Evolutionary conservation across 2,329 filamentous ascomycete species (phyloP), one percentile per base, ranked within the genome.

Genomic region (Penicillium sp.): DNA sequence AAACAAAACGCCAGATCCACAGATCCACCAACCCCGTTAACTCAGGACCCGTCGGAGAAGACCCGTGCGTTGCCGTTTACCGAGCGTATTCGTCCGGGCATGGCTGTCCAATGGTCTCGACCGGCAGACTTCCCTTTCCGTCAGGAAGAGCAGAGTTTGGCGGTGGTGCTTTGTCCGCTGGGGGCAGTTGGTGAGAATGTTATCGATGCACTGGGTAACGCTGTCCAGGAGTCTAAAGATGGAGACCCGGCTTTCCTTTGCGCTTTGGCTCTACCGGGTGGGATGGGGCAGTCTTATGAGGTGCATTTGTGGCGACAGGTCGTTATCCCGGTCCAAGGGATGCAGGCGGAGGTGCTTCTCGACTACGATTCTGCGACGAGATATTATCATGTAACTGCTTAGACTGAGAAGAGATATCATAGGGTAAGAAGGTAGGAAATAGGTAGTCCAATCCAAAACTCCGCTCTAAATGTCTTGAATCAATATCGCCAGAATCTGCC

Each of bases 331-430:
- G 59, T 71, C 5, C 64, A 69, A 0, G 45, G 61, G 55, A 79
- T 80, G 75, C 67, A 73, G 33, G 61, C 54, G 0, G 77, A 80
- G 63, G 71, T 79, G 3, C 53, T 77, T 26, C 55, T 79, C 9
- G 75, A 79, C 59, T 80, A 78, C 57, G 77, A 80, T 60, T 51
- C 64, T 2, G 71, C 60, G 7, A 76, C 77, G n/a, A 65, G 78
- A 50, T 79, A 77, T 48, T 79, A 77, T 58, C 75, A 78, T 23
- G 18, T 21, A 13, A 29, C 33, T 2, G 52, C 37, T 10, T 48
- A 48, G 28, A 19, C 31, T 21, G 14, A 19, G 28, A 28, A 14
- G 1, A 11, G 18, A 8, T 39, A 3, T n/a, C n/a, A n/a, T n/a
- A n/a, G n/a, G n/a, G n/a, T n/a, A n/a, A n/a, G n/a, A n/a, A n/a